phyloP scores from a whole-genome alignment of 2,329 filamentous ascomycete genomes.

The Nemania bipapillata region DNA sequence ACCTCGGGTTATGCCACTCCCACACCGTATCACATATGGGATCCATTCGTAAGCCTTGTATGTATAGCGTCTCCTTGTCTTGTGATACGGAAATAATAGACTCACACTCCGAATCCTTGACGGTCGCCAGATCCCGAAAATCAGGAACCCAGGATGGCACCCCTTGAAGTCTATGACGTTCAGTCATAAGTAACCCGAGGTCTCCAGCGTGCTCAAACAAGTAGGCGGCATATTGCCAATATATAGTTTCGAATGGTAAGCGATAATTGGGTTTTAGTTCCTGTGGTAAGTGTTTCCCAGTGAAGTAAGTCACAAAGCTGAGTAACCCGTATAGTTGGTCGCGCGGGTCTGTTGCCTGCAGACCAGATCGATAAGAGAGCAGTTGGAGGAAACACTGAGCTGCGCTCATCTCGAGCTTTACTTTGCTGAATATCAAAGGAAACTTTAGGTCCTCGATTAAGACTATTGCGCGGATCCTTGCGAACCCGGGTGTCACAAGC shows the following conservation, averaged over 20 bases:
- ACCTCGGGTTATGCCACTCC: conserved; percentile 10
- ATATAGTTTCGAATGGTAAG: conserved; percentile 31
- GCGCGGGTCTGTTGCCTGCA: conserved; percentile 17
- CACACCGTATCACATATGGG: conserved; percentile 28
- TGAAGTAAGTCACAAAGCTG: neutral
- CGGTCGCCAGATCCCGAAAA: conserved; percentile 40
- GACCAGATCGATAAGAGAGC: neutral
- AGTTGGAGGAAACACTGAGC: conserved; percentile 14
- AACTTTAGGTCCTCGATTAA: neutral
- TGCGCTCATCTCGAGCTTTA: neutral
- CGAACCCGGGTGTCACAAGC: neutral
- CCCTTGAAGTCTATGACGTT: neutral
- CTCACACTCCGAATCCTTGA: neutral
- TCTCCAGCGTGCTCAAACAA: conserved; percentile 25
- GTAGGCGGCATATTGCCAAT: conserved; percentile 39
- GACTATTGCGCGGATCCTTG: neutral
- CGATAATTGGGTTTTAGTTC: conserved; percentile 38
- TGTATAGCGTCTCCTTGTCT: conserved; percentile 30
- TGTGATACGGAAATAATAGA: conserved; percentile 25
- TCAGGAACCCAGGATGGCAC: conserved; percentile 44
- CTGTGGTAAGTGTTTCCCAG: conserved; percentile 22
- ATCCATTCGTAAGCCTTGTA: conserved; percentile 33
- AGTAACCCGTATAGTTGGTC: conserved; percentile 25
- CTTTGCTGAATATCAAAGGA: too few relatives aligned
- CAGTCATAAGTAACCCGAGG: conserved; percentile 29